Conservation (phyloP, 75 land plant species). For the Sequoia sempervirens region DNA sequence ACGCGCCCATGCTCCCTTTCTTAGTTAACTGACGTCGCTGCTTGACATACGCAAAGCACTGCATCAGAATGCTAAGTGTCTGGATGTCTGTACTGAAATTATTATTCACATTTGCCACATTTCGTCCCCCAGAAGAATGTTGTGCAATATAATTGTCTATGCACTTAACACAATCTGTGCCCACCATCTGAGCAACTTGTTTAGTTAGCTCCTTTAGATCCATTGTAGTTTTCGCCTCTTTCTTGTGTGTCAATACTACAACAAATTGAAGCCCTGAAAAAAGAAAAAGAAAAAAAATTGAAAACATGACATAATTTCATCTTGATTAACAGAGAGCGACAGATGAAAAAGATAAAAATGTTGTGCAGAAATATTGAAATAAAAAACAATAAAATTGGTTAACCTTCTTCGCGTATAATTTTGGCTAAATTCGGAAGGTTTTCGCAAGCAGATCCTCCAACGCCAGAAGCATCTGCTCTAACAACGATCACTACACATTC, state of each 20-base stretch:
- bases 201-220: neutral
- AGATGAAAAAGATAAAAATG: neutral
- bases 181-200: neutral
- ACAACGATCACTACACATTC: conserved; percentile 2
- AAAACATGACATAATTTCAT: too few relatives aligned
- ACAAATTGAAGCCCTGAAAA: conserved; percentile 9
- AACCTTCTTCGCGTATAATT: conserved; percentile 5
- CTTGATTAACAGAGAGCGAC: too few relatives aligned
- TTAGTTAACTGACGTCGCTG: neutral
- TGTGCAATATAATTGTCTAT: neutral
- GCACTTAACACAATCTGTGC: neutral
- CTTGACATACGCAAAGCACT: conserved; percentile 5
- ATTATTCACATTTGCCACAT: neutral
- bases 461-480: neutral
- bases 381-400: neutral
- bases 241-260: conserved; percentile 12
- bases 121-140: neutral
- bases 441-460: neutral
- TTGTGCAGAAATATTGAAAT: neutral
- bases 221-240: neutral
- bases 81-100: neutral
- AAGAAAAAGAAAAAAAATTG: too few relatives aligned
- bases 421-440: neutral
- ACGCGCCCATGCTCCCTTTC: neutral
- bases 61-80: neutral